Base-by-base conservation (phyloP, 2,329 filamentous ascomycete species). In the Trichocomaceae sp. region DNA sequence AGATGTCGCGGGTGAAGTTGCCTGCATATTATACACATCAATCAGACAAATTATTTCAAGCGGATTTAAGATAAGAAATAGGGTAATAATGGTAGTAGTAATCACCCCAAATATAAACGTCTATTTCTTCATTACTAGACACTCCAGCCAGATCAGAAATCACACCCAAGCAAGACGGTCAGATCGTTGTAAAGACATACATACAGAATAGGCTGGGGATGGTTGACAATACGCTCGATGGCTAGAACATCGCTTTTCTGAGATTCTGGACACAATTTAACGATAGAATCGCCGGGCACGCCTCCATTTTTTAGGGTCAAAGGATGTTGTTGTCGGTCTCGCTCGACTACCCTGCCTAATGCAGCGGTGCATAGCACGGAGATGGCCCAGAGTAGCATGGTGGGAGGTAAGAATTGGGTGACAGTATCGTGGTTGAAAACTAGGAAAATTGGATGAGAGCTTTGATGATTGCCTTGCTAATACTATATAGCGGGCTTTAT, bases 101-200 rank as follows among this genome's bases (percentile, higher is more conserved):
- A 48, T 48, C 31, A 48, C 46, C 46, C 46, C 46, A 48, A 48
- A 48, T 48, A 48, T 35, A 48, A 48, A 48, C 46, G 19, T 48
- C 46, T 35, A 15, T 17, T 35, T 48, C 46, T 48, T 48, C 46
- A 35, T 48, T 35, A 19, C 46, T 48, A 17, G 46, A 35, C 31
- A 48, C 46, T 15, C 46, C 29, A 48, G 31, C 29, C 46, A 37
- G 46, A 37, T 35, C 46, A 48, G 46, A 37, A 48, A 48, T 48
- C 31, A 37, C 12, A 35, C 15, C n/a, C 31, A 48, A 48, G 46
- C 46, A 26, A n/a, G 23, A 48, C 17, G 29, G 46, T 48, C 17
- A 48, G 37, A 48, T 48, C 46, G 33, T 48, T 48, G 46, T 48
- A 23, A 48, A 35, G 46, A 48, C 46, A 37, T 48, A 48, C 46